A percentile compares a stretch with the other conserved stretches of the same genome.
Conservation (phyloP, 495 filamentous ascomycete species). For the Aspergillus sclerotiicarbonarius region DNA sequence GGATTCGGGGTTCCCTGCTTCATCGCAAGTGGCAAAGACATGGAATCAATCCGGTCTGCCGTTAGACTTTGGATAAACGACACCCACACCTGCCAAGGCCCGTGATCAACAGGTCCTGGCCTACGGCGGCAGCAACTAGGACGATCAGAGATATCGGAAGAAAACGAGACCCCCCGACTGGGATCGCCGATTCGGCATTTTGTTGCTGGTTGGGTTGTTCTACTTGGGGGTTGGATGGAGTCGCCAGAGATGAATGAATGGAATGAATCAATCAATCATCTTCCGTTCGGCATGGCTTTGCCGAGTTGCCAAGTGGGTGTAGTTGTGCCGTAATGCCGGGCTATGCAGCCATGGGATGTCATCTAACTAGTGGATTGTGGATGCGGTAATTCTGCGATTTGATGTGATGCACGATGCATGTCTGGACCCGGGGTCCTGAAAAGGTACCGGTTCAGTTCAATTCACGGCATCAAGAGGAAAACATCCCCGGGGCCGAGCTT, state of each 20-base stretch:
- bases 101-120: constrained; percentile 3
- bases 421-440: background rate
- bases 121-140: background rate
- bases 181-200: background rate
- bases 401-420: background rate
- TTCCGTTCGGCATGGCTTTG: constrained; percentile 23
- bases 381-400: background rate
- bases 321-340: constrained; percentile 24
- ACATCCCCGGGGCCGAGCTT: background rate
- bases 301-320: constrained; percentile 10
- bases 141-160: background rate
- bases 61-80: background rate
- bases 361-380: background rate
- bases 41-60: background rate
- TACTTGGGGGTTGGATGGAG: no score
- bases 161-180: constrained; percentile 5
- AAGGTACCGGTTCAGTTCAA: no score
- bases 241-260: background rate
- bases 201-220: no score
- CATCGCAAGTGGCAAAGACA: constrained; percentile 4
- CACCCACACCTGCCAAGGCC: constrained; percentile 1
- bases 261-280: no score
- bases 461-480: no score
- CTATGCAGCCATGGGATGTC: constrained; percentile 13
- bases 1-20: background rate